A percentile compares a stretch with the other conserved stretches of the same genome.
Conservation (phyloP, 2,329 filamentous ascomycete species). For the Didymella keratinophila region DNA sequence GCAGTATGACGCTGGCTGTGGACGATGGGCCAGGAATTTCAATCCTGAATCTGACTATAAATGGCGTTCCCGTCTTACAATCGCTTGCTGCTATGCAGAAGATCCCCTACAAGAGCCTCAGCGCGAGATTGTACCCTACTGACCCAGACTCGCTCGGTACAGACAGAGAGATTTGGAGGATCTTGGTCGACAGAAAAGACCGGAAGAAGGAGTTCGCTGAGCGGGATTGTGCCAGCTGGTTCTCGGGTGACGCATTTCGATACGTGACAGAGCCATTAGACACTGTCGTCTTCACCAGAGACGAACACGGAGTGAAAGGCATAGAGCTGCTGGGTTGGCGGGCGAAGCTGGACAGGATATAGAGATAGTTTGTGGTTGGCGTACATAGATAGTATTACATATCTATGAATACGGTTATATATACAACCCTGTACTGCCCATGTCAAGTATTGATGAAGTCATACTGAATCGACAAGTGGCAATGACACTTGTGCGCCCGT, state of each 20-base stretch:
- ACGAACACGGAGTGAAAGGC: conserved; percentile 7
- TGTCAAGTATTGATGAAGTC: not conserved
- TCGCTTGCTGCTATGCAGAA: conserved; percentile 24
- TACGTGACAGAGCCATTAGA: conserved; percentile 35
- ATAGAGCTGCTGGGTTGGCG: conserved; percentile 32
- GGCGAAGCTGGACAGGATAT: conserved; percentile 16
- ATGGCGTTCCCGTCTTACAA: conserved; percentile 26
- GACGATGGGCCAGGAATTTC: conserved; percentile 37
- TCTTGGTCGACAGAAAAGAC: conserved; percentile 26
- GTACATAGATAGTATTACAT: not conserved
- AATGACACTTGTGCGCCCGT: not conserved
- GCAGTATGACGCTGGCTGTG: conserved; percentile 19
- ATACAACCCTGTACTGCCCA: not conserved
- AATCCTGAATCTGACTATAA: conserved; percentile 26
- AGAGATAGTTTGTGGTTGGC: not conserved
- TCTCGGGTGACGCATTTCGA: conserved; percentile 26
- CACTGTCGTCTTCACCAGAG: conserved; percentile 26
- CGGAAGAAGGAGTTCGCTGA: conserved; percentile 26
- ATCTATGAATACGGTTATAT: not conserved
- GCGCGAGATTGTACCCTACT: conserved; percentile 33
- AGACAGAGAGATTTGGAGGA: conserved; percentile 28
- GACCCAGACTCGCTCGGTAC: conserved; percentile 29
- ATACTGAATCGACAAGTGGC: not conserved
- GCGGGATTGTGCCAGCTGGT: conserved; percentile 34
- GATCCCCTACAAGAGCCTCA: conserved; percentile 20